Evolutionary conservation across 805 yeast genomes (phyloP).

Genomic region (Suhomyces vadensis): DNA sequence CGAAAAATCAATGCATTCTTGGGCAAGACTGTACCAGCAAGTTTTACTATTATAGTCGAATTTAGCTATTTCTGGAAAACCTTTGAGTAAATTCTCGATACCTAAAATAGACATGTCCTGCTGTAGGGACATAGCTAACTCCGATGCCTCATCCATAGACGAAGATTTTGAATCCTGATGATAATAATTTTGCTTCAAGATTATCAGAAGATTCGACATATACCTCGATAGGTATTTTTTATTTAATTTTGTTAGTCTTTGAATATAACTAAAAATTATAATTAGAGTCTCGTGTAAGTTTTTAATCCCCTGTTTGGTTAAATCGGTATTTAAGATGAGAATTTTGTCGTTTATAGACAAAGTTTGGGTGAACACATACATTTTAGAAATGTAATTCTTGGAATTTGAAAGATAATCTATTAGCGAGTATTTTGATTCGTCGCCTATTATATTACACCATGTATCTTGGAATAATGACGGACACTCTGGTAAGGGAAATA

Average conservation of each 20-base stretch:
- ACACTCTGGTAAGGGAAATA: conserved; percentile 38
- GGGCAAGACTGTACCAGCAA: conserved; percentile 48
- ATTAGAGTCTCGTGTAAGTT: conserved; percentile 34
- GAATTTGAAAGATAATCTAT: conserved; percentile 36
- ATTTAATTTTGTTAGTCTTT: conserved; percentile 8
- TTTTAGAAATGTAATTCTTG: conserved; percentile 34
- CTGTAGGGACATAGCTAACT: conserved; percentile 42
- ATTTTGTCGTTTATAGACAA: conserved; percentile 37
- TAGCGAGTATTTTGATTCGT: conserved; percentile 56
- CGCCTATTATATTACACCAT: conserved; percentile 65
- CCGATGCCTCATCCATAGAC: conserved; percentile 51
- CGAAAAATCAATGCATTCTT: conserved; percentile 34
- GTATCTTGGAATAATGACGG: conserved; percentile 31
- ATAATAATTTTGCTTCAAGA: conserved; percentile 44
- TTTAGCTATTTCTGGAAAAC: conserved; percentile 37
- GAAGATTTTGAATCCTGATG: conserved; percentile 38
- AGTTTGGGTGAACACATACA: conserved; percentile 45
- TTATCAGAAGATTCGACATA: conserved; percentile 49
- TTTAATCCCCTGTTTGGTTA: conserved; percentile 49
- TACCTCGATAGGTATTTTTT: conserved; percentile 35
- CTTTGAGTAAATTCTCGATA: conserved; percentile 45
- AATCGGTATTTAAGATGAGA: conserved; percentile 50
- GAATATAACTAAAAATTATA: conserved; percentile 32
- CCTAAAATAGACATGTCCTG: conserved; percentile 28
- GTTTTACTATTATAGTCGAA: conserved; percentile 30